Evolutionary conservation across 805 yeast genomes (phyloP).

Genomic region (Kodamaea jinghongensis): DNA sequence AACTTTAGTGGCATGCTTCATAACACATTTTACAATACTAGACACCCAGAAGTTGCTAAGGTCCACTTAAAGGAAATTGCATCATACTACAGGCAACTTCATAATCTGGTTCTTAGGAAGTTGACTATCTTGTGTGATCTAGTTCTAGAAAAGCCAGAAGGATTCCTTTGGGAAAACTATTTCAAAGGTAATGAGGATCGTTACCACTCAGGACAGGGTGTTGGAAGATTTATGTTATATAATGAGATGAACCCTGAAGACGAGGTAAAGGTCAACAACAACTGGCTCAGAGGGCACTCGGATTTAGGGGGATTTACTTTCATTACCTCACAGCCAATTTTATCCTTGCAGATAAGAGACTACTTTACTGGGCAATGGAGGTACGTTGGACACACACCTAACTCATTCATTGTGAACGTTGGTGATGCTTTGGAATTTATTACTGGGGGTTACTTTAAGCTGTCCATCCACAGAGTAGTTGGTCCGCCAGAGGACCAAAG

Average conservation of each 20-base stretch:
- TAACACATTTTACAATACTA: conserved; percentile 24
- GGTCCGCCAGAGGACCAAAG: conserved; percentile 27
- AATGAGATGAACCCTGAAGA: conserved; percentile 11
- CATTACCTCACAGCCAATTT: conserved; percentile 13
- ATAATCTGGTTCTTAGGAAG: conserved; percentile 34
- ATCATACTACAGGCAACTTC: conserved; percentile 38
- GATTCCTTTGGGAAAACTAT: conserved; percentile 35
- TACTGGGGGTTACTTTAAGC: conserved; percentile 20
- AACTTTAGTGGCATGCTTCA: conserved; percentile 42
- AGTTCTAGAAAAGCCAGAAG: conserved; percentile 47
- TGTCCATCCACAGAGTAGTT: conserved; percentile 26
- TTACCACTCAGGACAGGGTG: conserved; percentile 31
- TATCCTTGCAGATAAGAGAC: conserved; percentile 12
- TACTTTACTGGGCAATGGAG: conserved; percentile 13
- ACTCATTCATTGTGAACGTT: conserved; percentile 12
- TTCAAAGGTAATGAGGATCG: conserved; percentile 30
- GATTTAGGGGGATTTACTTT: conserved; percentile 13
- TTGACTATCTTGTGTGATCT: conserved; percentile 42
- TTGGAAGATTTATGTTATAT: conserved; percentile 34
- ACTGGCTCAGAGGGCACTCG: conserved; percentile 13
- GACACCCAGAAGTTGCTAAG: conserved; percentile 41
- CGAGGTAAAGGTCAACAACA: conserved; percentile 9
- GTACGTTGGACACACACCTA: conserved; percentile 13
- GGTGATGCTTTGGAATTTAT: conserved; percentile 15
- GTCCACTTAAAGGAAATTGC: conserved; percentile 40